Conservation (phyloP, 2,329 filamentous ascomycete species). For the Alternaria incomplexa region DNA sequence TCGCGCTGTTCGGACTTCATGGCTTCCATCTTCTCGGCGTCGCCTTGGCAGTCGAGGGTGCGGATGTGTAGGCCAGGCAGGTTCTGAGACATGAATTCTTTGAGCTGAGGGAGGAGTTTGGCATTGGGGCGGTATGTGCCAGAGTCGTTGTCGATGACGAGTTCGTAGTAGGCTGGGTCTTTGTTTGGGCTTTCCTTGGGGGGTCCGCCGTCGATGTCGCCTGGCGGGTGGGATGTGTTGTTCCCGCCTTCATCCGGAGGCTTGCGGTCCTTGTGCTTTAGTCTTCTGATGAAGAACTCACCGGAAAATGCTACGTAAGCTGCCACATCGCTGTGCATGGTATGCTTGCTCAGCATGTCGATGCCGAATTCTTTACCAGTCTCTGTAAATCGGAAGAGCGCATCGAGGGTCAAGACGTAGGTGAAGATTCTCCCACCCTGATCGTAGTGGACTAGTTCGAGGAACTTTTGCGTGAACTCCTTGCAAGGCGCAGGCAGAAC, state of each 20-base stretch:
- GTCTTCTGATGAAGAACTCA: slow-evolving; percentile 86
- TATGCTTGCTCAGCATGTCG: slow-evolving; percentile 91
- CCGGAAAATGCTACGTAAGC: slow-evolving; percentile 91
- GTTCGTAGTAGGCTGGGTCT: slow-evolving; percentile 72
- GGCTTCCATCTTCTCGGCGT: slow-evolving; percentile 72
- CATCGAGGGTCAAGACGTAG: slow-evolving; percentile 88
- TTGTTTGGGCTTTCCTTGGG: slow-evolving; percentile 49
- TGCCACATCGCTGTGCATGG: slow-evolving; percentile 93
- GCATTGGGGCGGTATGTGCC: slow-evolving; percentile 92
- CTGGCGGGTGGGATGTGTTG: slow-evolving; percentile 58
- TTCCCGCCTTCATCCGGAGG: slow-evolving; percentile 42
- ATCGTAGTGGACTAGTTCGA: slow-evolving; percentile 86
- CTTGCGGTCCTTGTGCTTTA: slow-evolving; percentile 57
- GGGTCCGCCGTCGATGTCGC: slow-evolving; percentile 56
- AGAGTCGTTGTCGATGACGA: slow-evolving; percentile 93
- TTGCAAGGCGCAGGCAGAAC: slow-evolving; percentile 68
- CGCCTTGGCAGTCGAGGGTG: slow-evolving; percentile 73
- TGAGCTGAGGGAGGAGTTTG: slow-evolving; percentile 72
- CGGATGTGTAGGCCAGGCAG: slow-evolving; percentile 79
- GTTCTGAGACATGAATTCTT: slow-evolving; percentile 71
- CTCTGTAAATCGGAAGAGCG: slow-evolving; percentile 87
- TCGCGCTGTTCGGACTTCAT: slow-evolving; percentile 80
- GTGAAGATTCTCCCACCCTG: slow-evolving; percentile 88
- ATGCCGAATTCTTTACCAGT: slow-evolving; percentile 96
- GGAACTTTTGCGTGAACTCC: slow-evolving; percentile 77